phyloP scores from a whole-genome alignment of 108 stramenopile genomes.

The Skeletonema grethae region DNA sequence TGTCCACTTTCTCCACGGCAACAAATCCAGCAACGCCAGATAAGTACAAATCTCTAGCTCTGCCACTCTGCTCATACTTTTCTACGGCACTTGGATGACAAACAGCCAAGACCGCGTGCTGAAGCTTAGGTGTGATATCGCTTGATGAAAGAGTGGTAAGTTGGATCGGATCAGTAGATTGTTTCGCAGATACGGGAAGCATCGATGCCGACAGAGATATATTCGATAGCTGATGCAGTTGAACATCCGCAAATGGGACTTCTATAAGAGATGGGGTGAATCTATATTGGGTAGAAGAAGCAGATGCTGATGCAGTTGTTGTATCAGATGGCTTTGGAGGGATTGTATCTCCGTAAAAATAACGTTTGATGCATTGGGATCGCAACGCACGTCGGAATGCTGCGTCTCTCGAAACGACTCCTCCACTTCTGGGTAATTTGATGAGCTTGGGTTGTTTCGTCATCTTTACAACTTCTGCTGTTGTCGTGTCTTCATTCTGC shows the following conservation, averaged over 20 bases:
- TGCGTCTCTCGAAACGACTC: constrained; percentile 72
- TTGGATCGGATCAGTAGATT: constrained; percentile 85
- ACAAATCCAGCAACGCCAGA: constrained; percentile 86
- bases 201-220: constrained; percentile 73
- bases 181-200: constrained; percentile 80
- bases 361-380: constrained; percentile 70
- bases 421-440: constrained; percentile 85
- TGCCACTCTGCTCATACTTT: constrained; percentile 59
- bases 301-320: constrained; percentile 6
- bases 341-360: constrained; percentile 76
- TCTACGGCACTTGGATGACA: constrained; percentile 83
- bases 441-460: constrained; percentile 63
- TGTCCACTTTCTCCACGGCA: constrained; percentile 74
- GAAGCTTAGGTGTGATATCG: constrained; percentile 53
- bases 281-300: constrained; percentile 46
- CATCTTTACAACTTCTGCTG: background rate
- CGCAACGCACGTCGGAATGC: constrained; percentile 62
- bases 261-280: constrained; percentile 79
- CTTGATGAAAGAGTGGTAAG: constrained; percentile 34
- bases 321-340: constrained; percentile 24
- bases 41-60: constrained; percentile 69
- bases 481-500: background rate
- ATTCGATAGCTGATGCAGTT: constrained; percentile 66
- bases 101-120: constrained; percentile 74
- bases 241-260: constrained; percentile 61